Base-by-base conservation (phyloP, 192 early-diverging fungal genomes). In the Phlyctochytrium arcticum region DNA sequence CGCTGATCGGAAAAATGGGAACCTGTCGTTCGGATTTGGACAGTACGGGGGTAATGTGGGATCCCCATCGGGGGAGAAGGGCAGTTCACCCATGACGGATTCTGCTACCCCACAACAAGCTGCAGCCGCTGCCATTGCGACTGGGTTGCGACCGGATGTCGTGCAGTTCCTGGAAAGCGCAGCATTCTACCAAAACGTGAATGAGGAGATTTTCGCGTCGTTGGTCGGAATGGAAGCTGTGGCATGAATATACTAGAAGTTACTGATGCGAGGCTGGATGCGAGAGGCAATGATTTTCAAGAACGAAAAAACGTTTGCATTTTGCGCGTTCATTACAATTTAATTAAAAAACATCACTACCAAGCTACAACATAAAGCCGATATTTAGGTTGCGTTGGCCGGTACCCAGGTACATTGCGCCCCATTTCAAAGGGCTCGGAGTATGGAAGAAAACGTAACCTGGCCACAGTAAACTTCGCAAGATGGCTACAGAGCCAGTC, bases 401-500 rank as follows among this genome's bases (percentile, higher is more conserved):
- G 26, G 59, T 74, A 5, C 82, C 82, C 54, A 74, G 72, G 59
- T 84, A 84, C 54, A 84, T 69, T 4, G 72, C 63, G 6, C 73
- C 75, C 67, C 71, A 81, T 36, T 80, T 77, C 48, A 65, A 44
- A 4, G 77, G 73, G 19, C 36, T 57, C 4, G 75, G 67, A 5
- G 75, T 66, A 65, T 84, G 82, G 57, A 75, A 79, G 49, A 81
- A 74, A 15, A 62, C 57, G 54, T 84, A 84, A 3, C 82, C 82
- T 5, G 82, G 82, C 82, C 82, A 84, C 50, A 78, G 48, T n/a
- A 81, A 65, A 33, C 70, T 83, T 27, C 78, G 48, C 21, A 84
- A 27, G 51, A 82, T 67, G 27, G 76, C 66, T 6, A 75, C 67
- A 1, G 79, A 70, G 27, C 75, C 78, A 6, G 56, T 67, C 9